A percentile compares a stretch with the other conserved stretches of the same genome.
Evolutionary conservation across 202 grass and related monocot genomes (phyloP).

Genomic region (Setaria viridis): DNA sequence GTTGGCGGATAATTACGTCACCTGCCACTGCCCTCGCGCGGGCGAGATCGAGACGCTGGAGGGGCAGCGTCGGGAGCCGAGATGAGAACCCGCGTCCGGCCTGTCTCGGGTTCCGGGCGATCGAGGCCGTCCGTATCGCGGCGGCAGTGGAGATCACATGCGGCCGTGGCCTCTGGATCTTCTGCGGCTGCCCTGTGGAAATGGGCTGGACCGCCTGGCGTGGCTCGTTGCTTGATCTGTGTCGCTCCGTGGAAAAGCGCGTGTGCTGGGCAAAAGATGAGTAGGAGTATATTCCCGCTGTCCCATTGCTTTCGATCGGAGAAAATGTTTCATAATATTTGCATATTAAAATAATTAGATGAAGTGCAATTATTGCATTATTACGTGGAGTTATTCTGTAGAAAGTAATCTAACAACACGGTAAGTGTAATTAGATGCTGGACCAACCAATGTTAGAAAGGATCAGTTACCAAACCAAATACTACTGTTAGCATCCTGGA

Average conservation of each 20-base stretch:
- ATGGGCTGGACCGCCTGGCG: neutral
- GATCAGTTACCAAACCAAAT: no score
- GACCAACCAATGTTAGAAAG: no score
- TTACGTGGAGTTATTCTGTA: no score
- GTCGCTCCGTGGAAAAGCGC: neutral
- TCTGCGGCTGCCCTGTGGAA: neutral
- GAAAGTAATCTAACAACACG: no score
- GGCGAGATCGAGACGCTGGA: neutral
- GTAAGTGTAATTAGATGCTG: no score
- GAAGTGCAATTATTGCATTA: no score
- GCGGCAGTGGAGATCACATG: slow-evolving; percentile 47
- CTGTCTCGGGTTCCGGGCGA: slow-evolving; percentile 9
- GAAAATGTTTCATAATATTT: no score
- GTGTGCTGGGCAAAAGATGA: no score
- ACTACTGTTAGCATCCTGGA: no score
- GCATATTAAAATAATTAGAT: no score
- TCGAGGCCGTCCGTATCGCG: slow-evolving; percentile 46
- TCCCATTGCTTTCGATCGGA: no score
- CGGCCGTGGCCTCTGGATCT: neutral
- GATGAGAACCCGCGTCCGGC: neutral
- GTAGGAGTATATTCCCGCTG: no score
- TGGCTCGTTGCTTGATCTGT: neutral
- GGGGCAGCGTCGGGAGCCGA: neutral
- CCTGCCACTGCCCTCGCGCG: neutral
- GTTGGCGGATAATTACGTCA: rapidly evolving